Base-by-base conservation (phyloP, 495 filamentous ascomycete genomes). In the Pseudoneurospora amorphoporcata region DNA sequence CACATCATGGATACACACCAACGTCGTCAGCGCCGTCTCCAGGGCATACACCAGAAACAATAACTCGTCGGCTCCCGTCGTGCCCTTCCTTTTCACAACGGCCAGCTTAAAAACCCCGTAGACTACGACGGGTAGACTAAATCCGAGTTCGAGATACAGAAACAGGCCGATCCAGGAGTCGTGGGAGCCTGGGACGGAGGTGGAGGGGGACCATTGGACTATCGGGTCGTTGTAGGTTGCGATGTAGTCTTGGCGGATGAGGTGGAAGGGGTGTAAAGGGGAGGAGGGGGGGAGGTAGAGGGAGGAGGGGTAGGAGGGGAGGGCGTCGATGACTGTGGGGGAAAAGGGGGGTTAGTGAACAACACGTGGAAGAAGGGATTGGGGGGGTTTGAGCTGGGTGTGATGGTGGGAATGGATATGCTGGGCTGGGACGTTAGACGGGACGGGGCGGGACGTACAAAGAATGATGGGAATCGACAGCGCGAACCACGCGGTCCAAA, bases 171-270 rank as follows among this genome's bases (percentile, higher is more conserved):
- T 94, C 90, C 92, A 97, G 65, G 83, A 83, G 68, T 81, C 80
- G 71, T 80, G 78, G 14, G 75, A 73, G 3, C 73, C 45, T 1
- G 29, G 53, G 3, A 65, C 29, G 6, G 80, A 76, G 4, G 72
- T 73, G 29, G 78, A 80, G 0, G 92, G 89, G 3, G 88, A 82
- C 38, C 84, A 83, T 65, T 86, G 84, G 78, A 94, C 92, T 83
- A 94, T 92, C 37, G 89, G 92, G 81, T 97, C 94, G 47, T 88
- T 87, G 83, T 90, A 92, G 23, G 23, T 8, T 85, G 91, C 16
- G 79, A 92, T 85, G 82, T 95, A 94, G 81, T 83, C 91, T 0
- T 80, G 75, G 41, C 90, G 89, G 41, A 92, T 47, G 0, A 77
- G 47, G 43, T 77, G 74, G 69, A 90, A 84, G 76, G 89, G 74